Base-by-base conservation (phyloP, 2,329 filamentous ascomycete species). In the Corinectria fuckeliana region DNA sequence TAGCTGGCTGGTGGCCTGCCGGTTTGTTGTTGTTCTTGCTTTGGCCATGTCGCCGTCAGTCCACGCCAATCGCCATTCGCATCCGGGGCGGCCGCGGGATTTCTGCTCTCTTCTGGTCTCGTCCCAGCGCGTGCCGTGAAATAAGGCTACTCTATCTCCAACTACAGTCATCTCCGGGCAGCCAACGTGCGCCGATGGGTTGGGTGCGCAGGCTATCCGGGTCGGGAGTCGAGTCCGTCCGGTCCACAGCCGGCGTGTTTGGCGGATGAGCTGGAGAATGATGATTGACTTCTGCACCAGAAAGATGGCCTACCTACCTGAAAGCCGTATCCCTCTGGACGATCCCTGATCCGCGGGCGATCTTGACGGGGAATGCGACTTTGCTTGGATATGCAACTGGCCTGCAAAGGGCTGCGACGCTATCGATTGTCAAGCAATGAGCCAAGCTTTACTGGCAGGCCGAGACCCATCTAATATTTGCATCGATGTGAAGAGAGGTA, bases 141-240 rank as follows among this genome's bases (percentile, higher is more conserved):
- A 42, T 42, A 56, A 36, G 23, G 26, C 23, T 45, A 59, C 50
- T 59, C 50, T 54, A 59, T 49, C 30, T 59, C 56, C 21, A 30
- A 59, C 56, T 50, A 11, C 21, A 32, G 10, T 59, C 56, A 59
- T 59, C 45, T 59, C 56, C 56, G 50, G 30, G 14, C 11, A 16
- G 38, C 21, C n/a, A 23, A 41, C 38, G 47, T 50, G 42, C 25
- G 48, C 44, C 38, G 38, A 49, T 50, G 45, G 44, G 44, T 38
- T 30, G 45, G 44, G 44, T 38, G 25, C 16, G 11, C 44, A 38
- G 38, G 14, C 38, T 39, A 23, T 53, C 56, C 45, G 50, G 30
- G 36, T 30, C 23, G 34, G 20, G 30, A 16, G 42, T 48, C 32
- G 34, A 48, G 44, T 30, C 34, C 26, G 21, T 8, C 32, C 23